Evolutionary conservation across 2,329 filamentous ascomycete species (phyloP).

Genomic region (Fusarium sp.): DNA sequence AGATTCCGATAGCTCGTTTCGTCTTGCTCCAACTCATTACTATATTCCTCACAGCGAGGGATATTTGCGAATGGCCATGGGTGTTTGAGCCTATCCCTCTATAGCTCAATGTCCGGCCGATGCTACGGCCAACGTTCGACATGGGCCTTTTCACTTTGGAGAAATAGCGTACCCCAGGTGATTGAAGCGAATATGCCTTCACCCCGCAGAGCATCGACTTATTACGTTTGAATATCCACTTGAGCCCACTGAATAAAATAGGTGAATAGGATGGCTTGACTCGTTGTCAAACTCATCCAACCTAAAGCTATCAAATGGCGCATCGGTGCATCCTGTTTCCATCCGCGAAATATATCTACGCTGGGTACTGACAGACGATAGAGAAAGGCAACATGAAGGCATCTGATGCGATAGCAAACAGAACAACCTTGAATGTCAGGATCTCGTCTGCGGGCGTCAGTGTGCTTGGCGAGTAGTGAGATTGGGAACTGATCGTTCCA

Average conservation of each 20-base stretch:
- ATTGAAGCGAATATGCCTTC: slow-evolving; percentile 4
- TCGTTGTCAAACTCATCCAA: not conserved
- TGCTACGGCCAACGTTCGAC: slow-evolving; percentile 3
- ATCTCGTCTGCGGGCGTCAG: slow-evolving; percentile 17
- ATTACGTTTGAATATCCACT: slow-evolving; percentile 38
- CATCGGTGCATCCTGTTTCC: not conserved
- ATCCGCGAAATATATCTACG: not conserved
- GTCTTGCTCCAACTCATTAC: not conserved
- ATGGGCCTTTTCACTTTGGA: slow-evolving; percentile 5
- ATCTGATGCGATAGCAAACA: not conserved
- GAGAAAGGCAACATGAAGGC: not conserved
- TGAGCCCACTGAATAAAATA: slow-evolving; percentile 26
- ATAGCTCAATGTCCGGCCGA: slow-evolving; percentile 2
- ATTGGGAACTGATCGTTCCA: slow-evolving; percentile 10
- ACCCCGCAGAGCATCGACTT: slow-evolving; percentile 15
- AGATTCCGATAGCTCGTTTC: not conserved
- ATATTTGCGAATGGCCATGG: slow-evolving; percentile 4
- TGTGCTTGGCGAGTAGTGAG: slow-evolving; percentile 21
- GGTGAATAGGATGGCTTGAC: slow-evolving; percentile 1
- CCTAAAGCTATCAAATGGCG: not conserved
- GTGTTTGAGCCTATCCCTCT: slow-evolving; percentile 4
- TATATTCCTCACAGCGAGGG: slow-evolving; percentile 5
- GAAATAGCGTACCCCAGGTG: slow-evolving; percentile 6
- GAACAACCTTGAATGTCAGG: not conserved
- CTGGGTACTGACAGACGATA: not conserved